phyloP scores from a whole-genome alignment of 768 basidiomycete species.

The Boletellus emodensis region DNA sequence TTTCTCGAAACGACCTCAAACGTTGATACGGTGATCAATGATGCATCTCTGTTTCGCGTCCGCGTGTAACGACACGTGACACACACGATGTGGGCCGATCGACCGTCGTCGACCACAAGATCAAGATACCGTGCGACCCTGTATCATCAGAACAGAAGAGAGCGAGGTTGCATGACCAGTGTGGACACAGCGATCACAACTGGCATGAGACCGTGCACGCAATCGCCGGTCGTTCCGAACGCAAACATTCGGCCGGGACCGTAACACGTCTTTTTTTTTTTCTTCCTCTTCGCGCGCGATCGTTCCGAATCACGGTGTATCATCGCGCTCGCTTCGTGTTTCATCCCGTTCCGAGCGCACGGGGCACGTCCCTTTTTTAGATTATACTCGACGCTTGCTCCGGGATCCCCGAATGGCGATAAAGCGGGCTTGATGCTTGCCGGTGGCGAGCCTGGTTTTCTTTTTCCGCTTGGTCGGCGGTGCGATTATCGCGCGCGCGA shows the following conservation, averaged over 20 bases:
- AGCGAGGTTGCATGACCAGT: background rate
- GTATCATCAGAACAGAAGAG: background rate
- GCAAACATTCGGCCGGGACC: background rate
- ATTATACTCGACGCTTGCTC: too few species aligned
- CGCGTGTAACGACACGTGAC: background rate
- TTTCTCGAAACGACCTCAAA: too few species aligned
- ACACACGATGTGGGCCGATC: background rate
- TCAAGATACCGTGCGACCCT: background rate
- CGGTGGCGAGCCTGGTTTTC: too few species aligned
- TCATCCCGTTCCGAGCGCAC: background rate
- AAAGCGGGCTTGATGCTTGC: too few species aligned
- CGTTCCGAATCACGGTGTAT: background rate
- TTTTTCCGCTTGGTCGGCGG: too few species aligned
- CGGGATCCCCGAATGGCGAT: too few species aligned
- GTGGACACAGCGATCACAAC: conserved; percentile 7
- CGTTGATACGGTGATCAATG: background rate
- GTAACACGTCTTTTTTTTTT: background rate
- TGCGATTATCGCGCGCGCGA: background rate
- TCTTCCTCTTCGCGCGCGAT: background rate
- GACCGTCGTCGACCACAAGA: background rate
- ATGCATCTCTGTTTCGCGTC: conserved; percentile 2
- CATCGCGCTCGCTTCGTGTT: background rate
- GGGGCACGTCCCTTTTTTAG: too few species aligned
- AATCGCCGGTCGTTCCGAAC: background rate
- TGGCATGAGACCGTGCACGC: conserved; percentile 1